phyloP scores from a whole-genome alignment of 495 filamentous ascomycete species.

The Aspergillus incahuasiensis region DNA sequence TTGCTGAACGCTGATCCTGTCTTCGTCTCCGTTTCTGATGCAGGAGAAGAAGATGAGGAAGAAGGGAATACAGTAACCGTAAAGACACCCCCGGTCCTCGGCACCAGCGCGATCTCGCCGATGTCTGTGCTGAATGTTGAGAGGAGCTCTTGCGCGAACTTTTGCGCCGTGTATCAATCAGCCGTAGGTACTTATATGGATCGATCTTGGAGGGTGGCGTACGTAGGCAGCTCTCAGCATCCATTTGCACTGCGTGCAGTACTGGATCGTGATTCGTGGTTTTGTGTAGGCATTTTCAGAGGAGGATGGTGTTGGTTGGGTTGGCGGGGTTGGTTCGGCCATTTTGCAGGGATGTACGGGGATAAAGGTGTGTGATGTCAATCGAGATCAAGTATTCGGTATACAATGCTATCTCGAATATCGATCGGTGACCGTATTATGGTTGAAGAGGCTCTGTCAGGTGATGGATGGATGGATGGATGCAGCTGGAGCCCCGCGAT shows the following conservation, averaged over 20 bases:
- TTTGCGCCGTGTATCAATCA: no score
- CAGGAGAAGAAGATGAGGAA: not conserved
- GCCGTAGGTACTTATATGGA: no score
- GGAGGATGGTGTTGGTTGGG: not conserved
- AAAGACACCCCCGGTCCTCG: constrained; percentile 80
- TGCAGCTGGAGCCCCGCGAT: no score
- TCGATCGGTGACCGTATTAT: no score
- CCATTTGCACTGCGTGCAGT: constrained; percentile 88
- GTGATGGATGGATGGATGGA: no score
- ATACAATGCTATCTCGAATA: no score
- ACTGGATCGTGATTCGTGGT: constrained; percentile 69
- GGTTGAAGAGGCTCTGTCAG: no score
- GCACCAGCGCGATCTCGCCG: constrained; percentile 87
- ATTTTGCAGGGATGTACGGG: no score
- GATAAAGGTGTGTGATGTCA: no score
- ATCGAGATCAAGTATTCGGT: no score
- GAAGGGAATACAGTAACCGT: constrained; percentile 57
- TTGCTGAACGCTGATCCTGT: not conserved
- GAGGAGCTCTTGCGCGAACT: constrained; percentile 93
- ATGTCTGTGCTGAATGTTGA: constrained; percentile 87
- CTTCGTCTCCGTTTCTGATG: not conserved
- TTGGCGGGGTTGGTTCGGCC: constrained; percentile 2
- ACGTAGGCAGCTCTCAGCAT: constrained; percentile 82
- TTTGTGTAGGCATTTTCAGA: constrained; percentile 15
- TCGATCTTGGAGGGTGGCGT: no score